Conservation (phyloP, 2,329 filamentous ascomycete genomes). For the Boeremia exigua region DNA sequence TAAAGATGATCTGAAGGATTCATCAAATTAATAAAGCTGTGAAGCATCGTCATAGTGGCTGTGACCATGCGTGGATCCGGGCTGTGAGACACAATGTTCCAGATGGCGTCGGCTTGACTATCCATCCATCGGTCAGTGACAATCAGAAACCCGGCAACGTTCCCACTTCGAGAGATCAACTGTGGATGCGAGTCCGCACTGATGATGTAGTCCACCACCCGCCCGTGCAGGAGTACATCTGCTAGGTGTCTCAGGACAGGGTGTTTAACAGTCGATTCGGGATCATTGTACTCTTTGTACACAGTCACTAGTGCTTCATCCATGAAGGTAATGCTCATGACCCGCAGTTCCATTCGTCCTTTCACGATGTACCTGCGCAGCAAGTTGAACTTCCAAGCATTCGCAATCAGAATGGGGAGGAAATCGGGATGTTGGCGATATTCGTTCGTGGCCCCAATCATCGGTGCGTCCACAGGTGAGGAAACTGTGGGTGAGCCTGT, state of each 20-base stretch:
- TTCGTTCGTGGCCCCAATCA: conserved; percentile 6
- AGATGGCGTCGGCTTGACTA: conserved; percentile 78
- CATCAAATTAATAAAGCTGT: conserved; percentile 55
- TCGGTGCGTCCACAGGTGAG: conserved; percentile 12
- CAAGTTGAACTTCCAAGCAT: conserved; percentile 73
- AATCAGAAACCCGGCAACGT: conserved; percentile 86
- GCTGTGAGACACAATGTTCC: conserved; percentile 80
- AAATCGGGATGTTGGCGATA: conserved; percentile 40
- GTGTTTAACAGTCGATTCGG: conserved; percentile 43
- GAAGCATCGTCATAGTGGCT: conserved; percentile 74
- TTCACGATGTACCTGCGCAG: conserved; percentile 77
- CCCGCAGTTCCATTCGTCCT: conserved; percentile 88
- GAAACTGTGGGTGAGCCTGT: conserved; percentile 31
- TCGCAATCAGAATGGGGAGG: conserved; percentile 60
- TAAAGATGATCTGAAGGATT: conserved; percentile 61
- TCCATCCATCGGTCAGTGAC: conserved; percentile 76
- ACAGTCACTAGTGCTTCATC: conserved; percentile 71
- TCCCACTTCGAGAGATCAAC: conserved; percentile 78
- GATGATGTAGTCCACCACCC: conserved; percentile 84
- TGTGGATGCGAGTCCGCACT: conserved; percentile 92
- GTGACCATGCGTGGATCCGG: conserved; percentile 86
- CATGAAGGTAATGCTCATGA: conserved; percentile 77
- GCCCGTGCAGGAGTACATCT: conserved; percentile 70
- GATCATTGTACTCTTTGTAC: conserved; percentile 60
- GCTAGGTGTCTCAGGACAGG: conserved; percentile 72